Evolutionary conservation across 495 filamentous ascomycete genomes (phyloP), one percentile per base, ranked within the genome.

Genomic region (Aspergillus indologenus): DNA sequence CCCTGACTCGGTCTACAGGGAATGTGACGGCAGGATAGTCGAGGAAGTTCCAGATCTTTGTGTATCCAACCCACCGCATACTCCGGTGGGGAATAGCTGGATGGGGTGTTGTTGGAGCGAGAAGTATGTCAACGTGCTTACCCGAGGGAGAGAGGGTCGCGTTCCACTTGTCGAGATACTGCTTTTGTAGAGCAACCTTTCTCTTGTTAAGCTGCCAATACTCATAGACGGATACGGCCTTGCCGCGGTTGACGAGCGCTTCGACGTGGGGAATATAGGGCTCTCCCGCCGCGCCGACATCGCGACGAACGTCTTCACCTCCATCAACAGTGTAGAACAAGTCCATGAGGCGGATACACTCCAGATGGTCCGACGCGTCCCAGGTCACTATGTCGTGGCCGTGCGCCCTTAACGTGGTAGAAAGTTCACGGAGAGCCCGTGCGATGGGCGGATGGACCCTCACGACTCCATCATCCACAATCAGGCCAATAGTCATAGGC

Each of bases 41-140:
- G 0, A 90, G 69, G 34, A 89, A 63, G 65, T 91, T 90, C 87
- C 87, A 90, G 59, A 88, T 82, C 45, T 77, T 75, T 0, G 85
- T 88, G 62, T 89, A 91, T 0, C 79, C 78, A 48, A 85, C 72
- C 74, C 75, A 78, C 12, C 65, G 69, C 58, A 82, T 75, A 62
- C 60, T 67, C 15, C 77, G 69, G 43, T 79, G 80, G 31, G 81
- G 76, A 17, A 83, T 76, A 15, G 81, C 74, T 1, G 67, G 65
- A 58, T 78, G 74, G 8, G 81, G 67, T 68, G 76, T 29, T 58
- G 82, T 56, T 76, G 86, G 72, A 68, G 83, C 61, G 1, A 92
- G 64, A 42, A 92, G 76, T 4, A 85, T 76, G 75, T 92, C 88
- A 6, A 90, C 77, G 0, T 75, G 74, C 55, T 75, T 70, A 5